phyloP scores from a whole-genome alignment of 2,329 filamentous ascomycete species.

The Triangularia verruculosa region DNA sequence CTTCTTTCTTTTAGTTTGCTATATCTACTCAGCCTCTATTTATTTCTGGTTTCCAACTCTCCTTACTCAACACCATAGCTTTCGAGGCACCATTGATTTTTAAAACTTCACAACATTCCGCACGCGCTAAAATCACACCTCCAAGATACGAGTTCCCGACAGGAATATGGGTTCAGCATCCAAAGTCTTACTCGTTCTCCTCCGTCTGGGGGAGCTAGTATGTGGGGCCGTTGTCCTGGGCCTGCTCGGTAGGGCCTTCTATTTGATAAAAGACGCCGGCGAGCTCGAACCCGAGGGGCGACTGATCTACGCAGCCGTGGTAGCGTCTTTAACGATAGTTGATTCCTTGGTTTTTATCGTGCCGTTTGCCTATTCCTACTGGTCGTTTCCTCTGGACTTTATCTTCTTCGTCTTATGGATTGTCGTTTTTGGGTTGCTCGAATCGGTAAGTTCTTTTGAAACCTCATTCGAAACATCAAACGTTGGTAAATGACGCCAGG shows the following conservation, averaged over 20 bases:
- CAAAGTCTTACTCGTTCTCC: slow-evolving; percentile 2
- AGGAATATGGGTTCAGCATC: slow-evolving; percentile 7
- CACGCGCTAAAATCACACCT: too few relatives aligned
- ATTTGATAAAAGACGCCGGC: slow-evolving; percentile 14
- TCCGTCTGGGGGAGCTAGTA: slow-evolving; percentile 10
- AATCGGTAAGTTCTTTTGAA: slow-evolving; percentile 15
- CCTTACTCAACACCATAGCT: too few relatives aligned
- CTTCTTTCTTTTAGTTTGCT: neutral
- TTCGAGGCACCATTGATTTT: neutral
- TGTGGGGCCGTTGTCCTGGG: slow-evolving; percentile 17
- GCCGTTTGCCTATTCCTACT: slow-evolving; percentile 17
- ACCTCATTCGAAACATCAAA: neutral
- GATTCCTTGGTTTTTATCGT: slow-evolving; percentile 14
- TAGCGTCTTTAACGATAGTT: slow-evolving; percentile 20
- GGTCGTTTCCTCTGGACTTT: slow-evolving; percentile 19
- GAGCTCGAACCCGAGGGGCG: slow-evolving; percentile 13
- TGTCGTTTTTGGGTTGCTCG: slow-evolving; percentile 16
- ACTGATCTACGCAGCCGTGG: slow-evolving; percentile 17
- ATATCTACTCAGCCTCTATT: neutral
- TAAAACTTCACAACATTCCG: neutral
- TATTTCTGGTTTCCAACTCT: neutral
- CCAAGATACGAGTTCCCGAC: neutral
- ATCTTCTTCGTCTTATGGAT: slow-evolving; percentile 22
- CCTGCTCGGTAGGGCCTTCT: slow-evolving; percentile 13
- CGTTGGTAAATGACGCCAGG: neutral